Conservation (phyloP, 2,329 filamentous ascomycete species). For the Xylaria sp. region DNA sequence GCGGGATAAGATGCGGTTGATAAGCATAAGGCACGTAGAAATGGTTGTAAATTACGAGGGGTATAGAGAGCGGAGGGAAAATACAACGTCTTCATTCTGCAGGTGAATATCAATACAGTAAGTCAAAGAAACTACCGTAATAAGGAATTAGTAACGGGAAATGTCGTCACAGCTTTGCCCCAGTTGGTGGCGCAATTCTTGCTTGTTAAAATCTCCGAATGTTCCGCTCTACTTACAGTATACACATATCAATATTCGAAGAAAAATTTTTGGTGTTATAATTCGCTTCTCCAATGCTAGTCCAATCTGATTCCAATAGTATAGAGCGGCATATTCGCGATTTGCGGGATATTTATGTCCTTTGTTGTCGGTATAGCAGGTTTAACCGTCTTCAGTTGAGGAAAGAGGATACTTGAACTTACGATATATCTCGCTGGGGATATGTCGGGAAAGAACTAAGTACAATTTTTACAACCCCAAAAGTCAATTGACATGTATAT, state of each 20-base stretch:
- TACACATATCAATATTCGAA: neutral
- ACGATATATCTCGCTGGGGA: neutral
- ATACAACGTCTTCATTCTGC: neutral
- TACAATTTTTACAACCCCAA: neutral
- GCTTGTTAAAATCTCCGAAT: neutral
- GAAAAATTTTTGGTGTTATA: too few species aligned
- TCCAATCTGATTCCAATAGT: neutral
- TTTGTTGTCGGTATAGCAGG: neutral
- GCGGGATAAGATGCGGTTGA: slow-evolving; percentile 48
- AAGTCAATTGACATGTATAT: neutral
- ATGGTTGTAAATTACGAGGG: neutral
- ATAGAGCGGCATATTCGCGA: neutral
- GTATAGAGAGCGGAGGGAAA: neutral
- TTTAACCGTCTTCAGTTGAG: neutral
- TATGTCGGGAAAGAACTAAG: neutral
- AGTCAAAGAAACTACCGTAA: slow-evolving; percentile 2
- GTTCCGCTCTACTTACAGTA: neutral
- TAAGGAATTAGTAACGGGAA: neutral
- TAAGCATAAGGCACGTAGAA: slow-evolving; percentile 54
- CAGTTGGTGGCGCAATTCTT: slow-evolving; percentile 7
- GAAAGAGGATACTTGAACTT: neutral
- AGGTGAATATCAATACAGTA: neutral
- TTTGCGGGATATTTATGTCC: neutral
- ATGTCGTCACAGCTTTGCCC: slow-evolving; percentile 33
- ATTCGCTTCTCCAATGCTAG: neutral